phyloP scores from a whole-genome alignment of 257 asterid genomes.

The Cynanchum wilfordii region DNA sequence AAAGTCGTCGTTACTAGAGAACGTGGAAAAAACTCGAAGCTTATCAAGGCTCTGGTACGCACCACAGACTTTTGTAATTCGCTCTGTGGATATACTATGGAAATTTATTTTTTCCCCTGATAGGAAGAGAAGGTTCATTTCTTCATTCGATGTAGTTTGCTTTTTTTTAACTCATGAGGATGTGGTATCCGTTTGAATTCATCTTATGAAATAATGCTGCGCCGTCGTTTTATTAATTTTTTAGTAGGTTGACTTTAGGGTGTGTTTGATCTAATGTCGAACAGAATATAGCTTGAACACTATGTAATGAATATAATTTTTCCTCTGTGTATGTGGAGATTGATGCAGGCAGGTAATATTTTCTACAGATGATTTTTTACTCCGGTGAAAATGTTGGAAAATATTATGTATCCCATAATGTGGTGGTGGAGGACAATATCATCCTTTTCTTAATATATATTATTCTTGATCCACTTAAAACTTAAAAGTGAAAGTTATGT shows the following conservation, averaged over 20 bases:
- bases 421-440: neutral
- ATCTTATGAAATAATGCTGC: neutral
- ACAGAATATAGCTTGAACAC: neutral
- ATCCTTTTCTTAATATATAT: neutral
- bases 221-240: neutral
- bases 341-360: neutral
- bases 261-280: constrained; percentile 28
- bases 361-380: neutral
- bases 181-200: neutral
- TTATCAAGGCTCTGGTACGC: constrained; percentile 57
- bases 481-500: neutral
- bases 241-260: neutral
- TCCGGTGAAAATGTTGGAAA: no score
- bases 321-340: neutral
- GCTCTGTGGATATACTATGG: neutral
- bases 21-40: constrained; percentile 74
- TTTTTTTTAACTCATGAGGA: neutral
- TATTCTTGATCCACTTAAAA: neutral
- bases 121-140: neutral
- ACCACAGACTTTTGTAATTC: no score
- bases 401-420: no score
- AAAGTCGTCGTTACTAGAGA: constrained; percentile 80
- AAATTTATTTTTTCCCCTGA: neutral
- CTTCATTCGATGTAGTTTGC: neutral
- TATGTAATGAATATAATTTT: neutral